Percentiles rank a stretch among this genome's conserved stretches.
phyloP scores from a whole-genome alignment of 129 eudicot species.

The Escallonia herrerae region DNA sequence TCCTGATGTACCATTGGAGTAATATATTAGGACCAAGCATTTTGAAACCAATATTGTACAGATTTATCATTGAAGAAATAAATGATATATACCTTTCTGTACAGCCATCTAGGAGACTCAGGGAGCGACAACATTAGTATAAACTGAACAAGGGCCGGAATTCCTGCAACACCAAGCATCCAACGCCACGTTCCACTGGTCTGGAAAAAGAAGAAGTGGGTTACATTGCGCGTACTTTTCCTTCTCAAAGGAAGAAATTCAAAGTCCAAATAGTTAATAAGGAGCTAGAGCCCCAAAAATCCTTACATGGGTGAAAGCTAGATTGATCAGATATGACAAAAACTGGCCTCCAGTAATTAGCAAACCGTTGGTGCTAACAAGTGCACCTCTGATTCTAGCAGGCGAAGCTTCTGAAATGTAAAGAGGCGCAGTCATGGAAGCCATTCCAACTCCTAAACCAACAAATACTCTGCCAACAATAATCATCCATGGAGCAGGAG shows the following conservation, averaged over 20 bases:
- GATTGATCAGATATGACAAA: conserved; percentile 68
- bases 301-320: conserved; percentile 51
- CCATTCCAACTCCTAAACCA: conserved; percentile 73
- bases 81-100: conserved; percentile 34
- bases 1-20: conserved; percentile 15
- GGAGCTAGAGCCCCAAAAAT: neutral
- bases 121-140: conserved; percentile 56
- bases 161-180: conserved; percentile 79
- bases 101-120: conserved; percentile 87
- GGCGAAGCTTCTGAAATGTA: conserved; percentile 80
- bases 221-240: neutral
- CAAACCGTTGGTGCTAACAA: conserved; percentile 62
- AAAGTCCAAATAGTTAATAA: neutral
- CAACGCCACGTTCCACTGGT: conserved; percentile 80
- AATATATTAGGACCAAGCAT: neutral
- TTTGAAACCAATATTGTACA: conserved; percentile 19
- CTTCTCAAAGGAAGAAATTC: no score
- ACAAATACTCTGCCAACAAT: conserved; percentile 58
- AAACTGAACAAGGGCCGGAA: conserved; percentile 63
- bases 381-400: conserved; percentile 60
- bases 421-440: conserved; percentile 71
- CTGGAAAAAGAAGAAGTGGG: conserved; percentile 15
- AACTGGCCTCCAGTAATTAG: conserved; percentile 73
- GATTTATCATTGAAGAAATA: neutral
- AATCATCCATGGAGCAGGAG: conserved; percentile 58